phyloP scores from a whole-genome alignment of 176 grass and related monocot genomes.

The Ensete glaucum region DNA sequence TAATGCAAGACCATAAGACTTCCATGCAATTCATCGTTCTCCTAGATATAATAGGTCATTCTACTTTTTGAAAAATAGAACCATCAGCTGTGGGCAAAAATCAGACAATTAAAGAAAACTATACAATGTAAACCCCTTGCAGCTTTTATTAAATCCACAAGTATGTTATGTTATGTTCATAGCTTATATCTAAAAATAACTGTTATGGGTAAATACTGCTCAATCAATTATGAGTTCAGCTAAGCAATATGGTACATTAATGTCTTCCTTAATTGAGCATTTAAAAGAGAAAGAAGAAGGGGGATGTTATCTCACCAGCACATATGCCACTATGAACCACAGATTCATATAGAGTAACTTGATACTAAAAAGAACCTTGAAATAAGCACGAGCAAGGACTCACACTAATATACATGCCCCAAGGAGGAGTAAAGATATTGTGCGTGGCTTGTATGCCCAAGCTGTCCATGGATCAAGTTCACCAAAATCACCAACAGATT shows the following conservation, averaged over 20 bases:
- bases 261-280: too few relatives aligned
- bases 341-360: not conserved
- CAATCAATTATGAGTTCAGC: too few relatives aligned
- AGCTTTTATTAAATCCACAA: too few relatives aligned
- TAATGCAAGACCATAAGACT: not conserved
- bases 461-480: slow-evolving; percentile 90
- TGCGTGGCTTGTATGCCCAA: slow-evolving; percentile 90
- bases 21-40: not conserved
- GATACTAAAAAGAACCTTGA: slow-evolving; percentile 1
- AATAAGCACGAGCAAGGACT: not conserved
- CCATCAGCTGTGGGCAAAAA: not conserved
- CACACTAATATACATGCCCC: slow-evolving; percentile 91
- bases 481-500: slow-evolving; percentile 38
- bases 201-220: too few relatives aligned
- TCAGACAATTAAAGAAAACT: too few relatives aligned
- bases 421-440: slow-evolving; percentile 62
- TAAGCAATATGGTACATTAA: too few relatives aligned
- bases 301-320: not conserved
- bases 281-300: too few relatives aligned
- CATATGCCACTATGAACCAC: not conserved
- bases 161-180: too few relatives aligned
- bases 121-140: too few relatives aligned
- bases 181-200: too few relatives aligned
- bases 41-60: not conserved
- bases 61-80: not conserved